Evolutionary conservation across 73 alveolate genomes (phyloP).

Genomic region (Blepharisma japonicum): DNA sequence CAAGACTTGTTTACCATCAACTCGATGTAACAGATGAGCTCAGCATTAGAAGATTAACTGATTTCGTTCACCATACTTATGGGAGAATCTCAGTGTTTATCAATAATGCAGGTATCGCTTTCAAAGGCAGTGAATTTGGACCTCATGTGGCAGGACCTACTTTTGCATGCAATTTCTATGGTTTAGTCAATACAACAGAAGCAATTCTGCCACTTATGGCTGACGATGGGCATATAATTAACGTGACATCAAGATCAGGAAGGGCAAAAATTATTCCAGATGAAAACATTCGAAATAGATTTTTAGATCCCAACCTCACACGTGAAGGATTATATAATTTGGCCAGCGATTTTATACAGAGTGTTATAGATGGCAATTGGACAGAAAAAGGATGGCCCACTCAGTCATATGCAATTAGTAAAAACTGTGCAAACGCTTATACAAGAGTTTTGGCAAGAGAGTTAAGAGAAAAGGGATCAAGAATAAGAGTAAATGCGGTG

Average conservation of each 20-base stretch:
- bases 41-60: not conserved
- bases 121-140: conserved; percentile 32
- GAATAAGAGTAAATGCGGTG: conserved; percentile 33
- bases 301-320: conserved; percentile 32
- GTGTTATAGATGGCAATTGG: conserved; percentile 32
- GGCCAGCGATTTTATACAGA: conserved; percentile 29
- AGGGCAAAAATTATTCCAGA: not conserved
- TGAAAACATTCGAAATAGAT: conserved; percentile 2
- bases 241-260: conserved; percentile 44
- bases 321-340: conserved; percentile 26
- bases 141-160: conserved; percentile 35
- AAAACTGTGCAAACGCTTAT: conserved; percentile 46
- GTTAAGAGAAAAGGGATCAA: not conserved
- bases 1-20: too few relatives aligned
- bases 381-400: conserved; percentile 33
- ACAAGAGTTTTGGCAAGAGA: conserved; percentile 36
- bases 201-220: conserved; percentile 39
- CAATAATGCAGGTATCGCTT: conserved; percentile 54
- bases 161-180: conserved; percentile 48
- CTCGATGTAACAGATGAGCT: too few relatives aligned
- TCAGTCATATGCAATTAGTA: conserved; percentile 41
- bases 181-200: conserved; percentile 43
- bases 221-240: conserved; percentile 43
- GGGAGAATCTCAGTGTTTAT: conserved; percentile 47
- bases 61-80: conserved; percentile 31